Base-by-base conservation (phyloP, 2,329 filamentous ascomycete genomes). In the Pyricularia pennisetigena region DNA sequence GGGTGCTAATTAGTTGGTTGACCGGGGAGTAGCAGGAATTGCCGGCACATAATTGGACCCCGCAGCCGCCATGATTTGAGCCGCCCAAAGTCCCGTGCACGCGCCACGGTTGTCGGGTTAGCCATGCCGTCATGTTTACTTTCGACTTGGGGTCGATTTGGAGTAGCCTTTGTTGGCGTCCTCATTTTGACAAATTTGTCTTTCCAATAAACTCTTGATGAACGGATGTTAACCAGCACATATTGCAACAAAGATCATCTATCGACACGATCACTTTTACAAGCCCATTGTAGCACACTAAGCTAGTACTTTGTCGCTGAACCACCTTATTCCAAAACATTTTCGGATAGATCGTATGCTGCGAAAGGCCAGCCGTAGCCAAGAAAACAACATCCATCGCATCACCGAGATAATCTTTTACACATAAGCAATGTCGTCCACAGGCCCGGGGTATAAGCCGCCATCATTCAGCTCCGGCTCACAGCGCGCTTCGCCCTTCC, bases 381-480 rank as follows among this genome's bases (percentile, higher is more conserved):
- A 49, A 6, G 6, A 49, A 49, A n/a, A 49, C 41, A 49, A n/a
- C 41, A 49, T 1, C 8, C 14, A 49, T n/a, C 41, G 16, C 41
- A 49, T 8, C 20, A 7, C 16, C 41, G 16, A n/a, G 20, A 65
- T 65, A 32, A 65, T 14, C 4, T 28, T 29, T 14, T 14, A 26
- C 59, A 65, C 28, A 67, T 29, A 67, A 66, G 14, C 30, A 29
- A 16, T 57, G 65, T 26, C 65, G 3, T 24, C 65, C 14, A 26
- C 65, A 57, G 41, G 41, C 10, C 16, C 82, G 66, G 80, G 85
- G 69, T 92, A 90, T 78, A 91, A 91, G 77, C 88, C 89, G 16
- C 91, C 89, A 28, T 88, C 88, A 68, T 79, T 92, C 70, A 89
- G 89, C 70, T 91, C 90, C 78, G 88, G 88, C 71, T 89, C 90